Conservation (phyloP, 371 early-diverging fungal genomes). For the Saksenaea oblongispora region DNA sequence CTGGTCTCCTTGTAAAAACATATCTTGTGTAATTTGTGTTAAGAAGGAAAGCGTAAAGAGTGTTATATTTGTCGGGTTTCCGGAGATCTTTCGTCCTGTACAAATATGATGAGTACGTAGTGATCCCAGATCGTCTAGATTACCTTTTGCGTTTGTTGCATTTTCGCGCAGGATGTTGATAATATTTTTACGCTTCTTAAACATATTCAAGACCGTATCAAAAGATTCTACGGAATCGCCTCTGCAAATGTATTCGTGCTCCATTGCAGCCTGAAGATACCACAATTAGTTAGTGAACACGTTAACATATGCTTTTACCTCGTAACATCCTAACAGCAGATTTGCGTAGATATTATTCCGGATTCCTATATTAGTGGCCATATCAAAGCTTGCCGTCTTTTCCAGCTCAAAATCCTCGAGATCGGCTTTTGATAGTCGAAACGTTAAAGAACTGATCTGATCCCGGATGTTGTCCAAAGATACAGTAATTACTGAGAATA, state of each 20-base stretch:
- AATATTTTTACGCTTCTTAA: slow-evolving; percentile 34
- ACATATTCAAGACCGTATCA: slow-evolving; percentile 34
- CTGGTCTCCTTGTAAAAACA: slow-evolving; percentile 28
- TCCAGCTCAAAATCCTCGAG: slow-evolving; percentile 62
- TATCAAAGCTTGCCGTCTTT: slow-evolving; percentile 55
- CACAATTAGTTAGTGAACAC: background rate
- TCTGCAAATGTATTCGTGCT: slow-evolving; percentile 31
- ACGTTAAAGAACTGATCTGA: slow-evolving; percentile 23
- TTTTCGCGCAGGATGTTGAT: slow-evolving; percentile 31
- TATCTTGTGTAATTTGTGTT: slow-evolving; percentile 24
- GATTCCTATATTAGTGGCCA: slow-evolving; percentile 47
- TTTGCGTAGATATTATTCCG: slow-evolving; percentile 51
- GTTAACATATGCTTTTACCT: slow-evolving; percentile 27
- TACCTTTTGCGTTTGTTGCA: slow-evolving; percentile 36
- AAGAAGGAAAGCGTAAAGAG: slow-evolving; percentile 31
- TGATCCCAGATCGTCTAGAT: background rate
- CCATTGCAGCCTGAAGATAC: slow-evolving; percentile 35
- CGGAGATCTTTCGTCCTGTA: slow-evolving; percentile 32
- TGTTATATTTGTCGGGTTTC: slow-evolving; percentile 9
- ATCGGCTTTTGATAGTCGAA: slow-evolving; percentile 34
- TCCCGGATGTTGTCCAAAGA: slow-evolving; percentile 8
- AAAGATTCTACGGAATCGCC: slow-evolving; percentile 25
- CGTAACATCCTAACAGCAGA: slow-evolving; percentile 52
- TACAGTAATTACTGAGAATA: slow-evolving; percentile 7
- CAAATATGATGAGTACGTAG: background rate